Evolutionary conservation across 768 basidiomycete species (phyloP).

Genomic region (Hygrocybe coccinea): DNA sequence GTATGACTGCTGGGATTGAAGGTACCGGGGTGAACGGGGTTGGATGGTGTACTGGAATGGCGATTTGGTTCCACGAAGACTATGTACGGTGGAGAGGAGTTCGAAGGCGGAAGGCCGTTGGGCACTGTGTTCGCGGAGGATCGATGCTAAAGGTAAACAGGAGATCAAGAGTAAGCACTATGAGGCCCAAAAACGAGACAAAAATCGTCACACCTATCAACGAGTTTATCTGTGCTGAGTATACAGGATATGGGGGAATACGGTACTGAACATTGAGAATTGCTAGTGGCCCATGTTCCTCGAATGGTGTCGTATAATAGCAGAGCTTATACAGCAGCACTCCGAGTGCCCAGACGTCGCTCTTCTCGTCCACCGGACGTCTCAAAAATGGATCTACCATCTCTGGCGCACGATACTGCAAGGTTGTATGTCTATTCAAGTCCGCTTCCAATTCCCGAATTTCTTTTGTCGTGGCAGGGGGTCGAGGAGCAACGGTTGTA

Average conservation of each 20-base stretch:
- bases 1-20: slow-evolving; percentile 10
- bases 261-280: slow-evolving; percentile 96
- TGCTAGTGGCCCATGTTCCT: slow-evolving; percentile 93
- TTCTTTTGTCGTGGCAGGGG: slow-evolving; percentile 77
- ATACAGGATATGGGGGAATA: slow-evolving; percentile 82
- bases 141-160: slow-evolving; percentile 54
- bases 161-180: slow-evolving; percentile 3
- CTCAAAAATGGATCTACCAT: slow-evolving; percentile 91
- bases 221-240: slow-evolving; percentile 76
- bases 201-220: slow-evolving; percentile 62
- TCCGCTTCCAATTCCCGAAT: slow-evolving; percentile 85
- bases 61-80: slow-evolving; percentile 82
- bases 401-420: slow-evolving; percentile 98
- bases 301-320: slow-evolving; percentile 99
- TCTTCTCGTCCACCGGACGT: slow-evolving; percentile 85
- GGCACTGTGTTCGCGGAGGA: slow-evolving; percentile 86
- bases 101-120: slow-evolving; percentile 88
- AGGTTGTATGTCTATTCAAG: slow-evolving; percentile 89
- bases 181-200: background rate
- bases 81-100: slow-evolving; percentile 75
- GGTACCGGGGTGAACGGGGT: slow-evolving; percentile 39
- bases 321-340: slow-evolving; percentile 97
- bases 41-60: slow-evolving; percentile 67
- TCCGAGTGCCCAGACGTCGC: slow-evolving; percentile 97
- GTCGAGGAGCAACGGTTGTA: slow-evolving; percentile 59